Evolutionary conservation across 192 early-diverging fungal species (phyloP).

Genomic region (Gamsiella multidivaricata): DNA sequence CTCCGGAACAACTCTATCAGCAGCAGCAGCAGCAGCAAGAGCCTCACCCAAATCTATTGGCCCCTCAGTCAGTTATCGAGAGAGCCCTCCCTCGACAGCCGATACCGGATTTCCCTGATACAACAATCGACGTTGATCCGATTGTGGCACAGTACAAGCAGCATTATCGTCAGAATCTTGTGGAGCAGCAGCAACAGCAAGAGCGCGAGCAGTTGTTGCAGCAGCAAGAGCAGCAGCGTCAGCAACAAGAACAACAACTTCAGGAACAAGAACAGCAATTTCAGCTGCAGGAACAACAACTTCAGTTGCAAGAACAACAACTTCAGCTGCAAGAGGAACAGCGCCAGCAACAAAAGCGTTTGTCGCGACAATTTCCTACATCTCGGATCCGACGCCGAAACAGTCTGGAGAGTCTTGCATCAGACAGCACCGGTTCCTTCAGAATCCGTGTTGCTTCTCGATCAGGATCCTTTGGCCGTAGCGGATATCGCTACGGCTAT

Average conservation of each 20-base stretch:
- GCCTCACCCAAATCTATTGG: not conserved
- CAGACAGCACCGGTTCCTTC: constrained; percentile 22
- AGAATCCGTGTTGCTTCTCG: constrained; percentile 4
- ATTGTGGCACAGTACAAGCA: constrained; percentile 39
- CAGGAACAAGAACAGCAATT: constrained; percentile 11
- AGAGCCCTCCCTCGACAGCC: not conserved
- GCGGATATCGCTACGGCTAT: not conserved
- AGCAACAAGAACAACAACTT: constrained; percentile 9
- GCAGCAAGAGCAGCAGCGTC: constrained; percentile 15
- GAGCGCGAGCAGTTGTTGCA: constrained; percentile 5
- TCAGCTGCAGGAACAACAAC: not conserved
- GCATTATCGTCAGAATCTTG: constrained; percentile 17
- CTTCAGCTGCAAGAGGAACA: constrained; percentile 4
- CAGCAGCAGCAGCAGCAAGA: constrained; percentile 2
- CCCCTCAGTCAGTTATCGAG: not conserved
- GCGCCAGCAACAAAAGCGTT: not conserved
- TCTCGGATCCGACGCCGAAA: constrained; percentile 35
- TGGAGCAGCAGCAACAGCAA: constrained; percentile 12
- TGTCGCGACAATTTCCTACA: not conserved
- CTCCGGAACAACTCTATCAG: too few species aligned
- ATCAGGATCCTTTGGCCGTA: not conserved
- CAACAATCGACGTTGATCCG: constrained; percentile 17
- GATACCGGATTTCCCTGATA: not conserved
- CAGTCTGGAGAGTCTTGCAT: constrained; percentile 42
- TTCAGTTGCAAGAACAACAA: not conserved